Evolutionary conservation across 768 basidiomycete species (phyloP).

Genomic region (Lentinula raphanica): DNA sequence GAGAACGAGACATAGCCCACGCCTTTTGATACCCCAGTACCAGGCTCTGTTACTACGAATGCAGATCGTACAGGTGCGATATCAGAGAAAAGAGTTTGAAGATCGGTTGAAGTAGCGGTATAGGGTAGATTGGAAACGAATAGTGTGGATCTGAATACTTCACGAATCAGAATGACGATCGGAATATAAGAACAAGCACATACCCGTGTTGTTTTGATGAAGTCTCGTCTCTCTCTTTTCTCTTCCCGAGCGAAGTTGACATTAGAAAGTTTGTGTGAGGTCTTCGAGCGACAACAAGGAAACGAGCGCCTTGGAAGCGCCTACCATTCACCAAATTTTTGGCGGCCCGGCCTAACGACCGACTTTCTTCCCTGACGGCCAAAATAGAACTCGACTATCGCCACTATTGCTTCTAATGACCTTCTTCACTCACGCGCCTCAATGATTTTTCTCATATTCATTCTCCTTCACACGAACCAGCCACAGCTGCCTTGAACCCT

Average conservation of each 20-base stretch:
- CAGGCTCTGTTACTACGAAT: constrained; percentile 84
- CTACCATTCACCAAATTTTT: neutral
- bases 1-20: constrained; percentile 96
- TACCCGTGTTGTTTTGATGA: constrained; percentile 27
- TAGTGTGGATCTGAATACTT: constrained; percentile 60
- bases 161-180: neutral
- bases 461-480: neutral
- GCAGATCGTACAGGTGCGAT: constrained; percentile 91
- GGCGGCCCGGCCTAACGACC: neutral
- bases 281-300: no score
- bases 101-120: constrained; percentile 82
- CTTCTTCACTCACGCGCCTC: neutral
- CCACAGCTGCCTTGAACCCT: neutral
- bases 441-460: neutral
- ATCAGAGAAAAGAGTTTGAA: constrained; percentile 91
- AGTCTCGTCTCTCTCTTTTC: constrained; percentile 34
- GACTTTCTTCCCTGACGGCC: neutral
- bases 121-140: constrained; percentile 94
- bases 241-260: constrained; percentile 34
- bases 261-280: neutral
- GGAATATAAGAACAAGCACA: neutral
- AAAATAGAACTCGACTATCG: neutral
- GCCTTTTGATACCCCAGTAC: constrained; percentile 77
- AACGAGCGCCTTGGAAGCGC: neutral
- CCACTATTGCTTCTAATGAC: neutral